These are phyloP conservation scores for Trichoderma cornu-damae DNA, from an alignment of 2,329 filamentous ascomycete genomes.

Conservation along the genomic window DNA sequence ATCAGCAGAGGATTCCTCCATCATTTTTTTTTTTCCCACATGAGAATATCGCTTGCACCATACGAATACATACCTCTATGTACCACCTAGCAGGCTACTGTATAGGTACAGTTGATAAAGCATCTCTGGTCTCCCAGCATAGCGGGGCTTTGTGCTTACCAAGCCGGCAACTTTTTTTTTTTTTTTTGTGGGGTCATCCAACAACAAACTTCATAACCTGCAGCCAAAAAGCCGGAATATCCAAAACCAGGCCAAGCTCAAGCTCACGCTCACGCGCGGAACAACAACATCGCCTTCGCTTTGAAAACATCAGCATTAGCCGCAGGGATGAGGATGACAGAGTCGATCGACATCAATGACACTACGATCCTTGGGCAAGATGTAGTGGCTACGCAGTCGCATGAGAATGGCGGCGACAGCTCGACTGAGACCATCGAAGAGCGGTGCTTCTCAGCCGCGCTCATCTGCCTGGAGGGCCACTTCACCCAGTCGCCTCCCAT, in stretches of 20 bases:
- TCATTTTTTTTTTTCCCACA: too few species aligned
- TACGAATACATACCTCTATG: too few species aligned
- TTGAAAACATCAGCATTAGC: neutral
- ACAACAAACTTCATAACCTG: slow-evolving; percentile 16
- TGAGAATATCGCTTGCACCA: too few species aligned
- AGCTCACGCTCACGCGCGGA: neutral
- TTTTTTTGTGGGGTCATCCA: slow-evolving; percentile 19
- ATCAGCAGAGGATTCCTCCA: too few species aligned
- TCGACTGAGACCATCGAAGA: slow-evolving; percentile 54
- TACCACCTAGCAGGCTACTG: too few species aligned
- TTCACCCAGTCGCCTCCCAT: slow-evolving; percentile 53
- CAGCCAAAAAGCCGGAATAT: neutral
- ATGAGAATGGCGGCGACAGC: slow-evolving; percentile 20
- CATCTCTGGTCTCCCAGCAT: neutral
- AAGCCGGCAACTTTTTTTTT: slow-evolving; percentile 20
- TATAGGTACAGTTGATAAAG: too few species aligned
- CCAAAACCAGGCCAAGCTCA: neutral
- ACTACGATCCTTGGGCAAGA: slow-evolving; percentile 12
- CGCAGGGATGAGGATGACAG: slow-evolving; percentile 15
- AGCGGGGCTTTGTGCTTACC: slow-evolving; percentile 16
- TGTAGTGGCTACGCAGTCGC: neutral
- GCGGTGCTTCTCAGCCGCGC: slow-evolving; percentile 54
- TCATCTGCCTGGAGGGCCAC: slow-evolving; percentile 59
- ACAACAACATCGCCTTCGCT: neutral
- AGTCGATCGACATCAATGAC: slow-evolving; percentile 13